Percentiles rank a stretch among this genome's conserved stretches.
Conservation (phyloP, 192 early-diverging fungal genomes). For the Thamnidium elegans region DNA sequence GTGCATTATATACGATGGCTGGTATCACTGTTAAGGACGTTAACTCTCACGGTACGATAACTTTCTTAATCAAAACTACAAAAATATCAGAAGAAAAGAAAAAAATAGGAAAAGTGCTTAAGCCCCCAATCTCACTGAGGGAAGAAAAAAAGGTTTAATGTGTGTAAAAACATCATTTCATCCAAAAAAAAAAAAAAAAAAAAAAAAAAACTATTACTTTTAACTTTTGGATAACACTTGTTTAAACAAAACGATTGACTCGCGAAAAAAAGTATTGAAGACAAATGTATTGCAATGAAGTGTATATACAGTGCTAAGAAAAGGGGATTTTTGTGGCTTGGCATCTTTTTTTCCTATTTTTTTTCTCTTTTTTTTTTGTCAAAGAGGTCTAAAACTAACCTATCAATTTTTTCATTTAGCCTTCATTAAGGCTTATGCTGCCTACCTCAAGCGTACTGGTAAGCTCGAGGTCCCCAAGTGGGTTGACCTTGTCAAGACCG, state of each 20-base stretch:
- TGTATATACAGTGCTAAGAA: neutral
- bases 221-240: neutral
- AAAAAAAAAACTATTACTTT: neutral
- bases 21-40: slow-evolving; percentile 62
- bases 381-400: neutral
- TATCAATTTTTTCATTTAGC: slow-evolving; percentile 27
- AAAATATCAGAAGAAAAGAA: neutral
- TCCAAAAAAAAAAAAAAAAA: neutral
- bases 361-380: neutral
- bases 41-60: slow-evolving; percentile 65
- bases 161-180: neutral
- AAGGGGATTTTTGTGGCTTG: neutral
- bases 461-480: slow-evolving; percentile 99
- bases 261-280: neutral
- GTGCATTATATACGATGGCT: slow-evolving; percentile 33
- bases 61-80: neutral
- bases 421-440: slow-evolving; percentile 98
- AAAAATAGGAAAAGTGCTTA: too few species aligned
- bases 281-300: too few species aligned
- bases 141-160: neutral
- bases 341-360: neutral
- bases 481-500: slow-evolving; percentile 99
- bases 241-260: neutral
- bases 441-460: slow-evolving; percentile 98
- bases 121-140: too few species aligned